Base-by-base conservation (phyloP, 1,284 basidiomycete species). In the Melanopsichium pennsylvanicum region DNA sequence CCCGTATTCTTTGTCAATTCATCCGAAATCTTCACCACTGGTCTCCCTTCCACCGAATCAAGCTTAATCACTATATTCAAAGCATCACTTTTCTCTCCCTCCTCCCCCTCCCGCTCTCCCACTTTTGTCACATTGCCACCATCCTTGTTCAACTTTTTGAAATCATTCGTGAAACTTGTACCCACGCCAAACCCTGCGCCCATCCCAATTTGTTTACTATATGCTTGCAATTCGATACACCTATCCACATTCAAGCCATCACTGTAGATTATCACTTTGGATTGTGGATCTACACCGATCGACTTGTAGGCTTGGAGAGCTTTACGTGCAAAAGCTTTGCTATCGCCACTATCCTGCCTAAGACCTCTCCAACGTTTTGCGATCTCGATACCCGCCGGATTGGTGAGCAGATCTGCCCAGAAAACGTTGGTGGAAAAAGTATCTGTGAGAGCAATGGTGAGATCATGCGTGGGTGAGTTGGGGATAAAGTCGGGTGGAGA, bases 31-130 rank as follows among this genome's bases (percentile, higher is more conserved):
- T 81, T 81, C n/a, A 81, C 78, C 15, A 72, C 68, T 8, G 56
- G 72, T 22, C 44, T 35, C 10, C 64, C 74, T 12, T 79, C 62
- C 31, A 81, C 67, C 29, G 44, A 59, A 41, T 63, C 54, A 8
- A 81, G 56, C 54, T 81, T 81, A 66, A 81, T 75, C 38, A 81
- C 79, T 19, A 81, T 79, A 47, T 81, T 81, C 27, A 81, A 56
- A 21, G 79, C 55, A 13, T 63, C 70, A 29, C 74, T 76, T 31
- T 48, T 62, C 2, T 47, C 27, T 29, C 22, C 15, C n/a, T 15
- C n/a, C n/a, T n/a, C n/a, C n/a, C n/a, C n/a, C n/a, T n/a, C n/a
- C n/a, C n/a, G n/a, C n/a, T n/a, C n/a, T n/a, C n/a, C n/a, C n/a
- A n/a, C n/a, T n/a, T n/a, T n/a, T n/a, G n/a, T n/a, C n/a, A n/a